phyloP scores from a whole-genome alignment of 1,139 yeast species.

The Blastobotrys elegans region DNA sequence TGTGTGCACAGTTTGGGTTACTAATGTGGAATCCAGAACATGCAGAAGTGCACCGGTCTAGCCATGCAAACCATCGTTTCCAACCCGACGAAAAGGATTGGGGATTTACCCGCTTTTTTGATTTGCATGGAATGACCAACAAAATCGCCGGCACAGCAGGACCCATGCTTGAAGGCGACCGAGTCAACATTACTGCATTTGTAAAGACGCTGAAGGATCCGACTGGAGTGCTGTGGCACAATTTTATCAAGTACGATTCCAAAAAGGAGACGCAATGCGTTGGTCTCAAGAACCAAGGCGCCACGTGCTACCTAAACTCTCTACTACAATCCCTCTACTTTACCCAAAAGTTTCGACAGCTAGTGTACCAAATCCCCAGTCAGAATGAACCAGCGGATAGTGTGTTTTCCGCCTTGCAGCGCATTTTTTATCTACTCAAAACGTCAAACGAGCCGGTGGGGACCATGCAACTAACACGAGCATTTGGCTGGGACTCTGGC shows the following conservation, averaged over 20 bases:
- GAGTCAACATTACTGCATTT: slow-evolving; percentile 68
- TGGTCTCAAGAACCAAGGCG: slow-evolving; percentile 94
- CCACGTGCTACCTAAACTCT: slow-evolving; percentile 93
- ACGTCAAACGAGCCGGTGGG: slow-evolving; percentile 73
- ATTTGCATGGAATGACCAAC: slow-evolving; percentile 36
- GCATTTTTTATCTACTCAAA: slow-evolving; percentile 75
- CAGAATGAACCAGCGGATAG: slow-evolving; percentile 38
- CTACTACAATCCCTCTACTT: slow-evolving; percentile 84
- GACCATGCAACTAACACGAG: slow-evolving; percentile 77
- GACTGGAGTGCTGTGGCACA: slow-evolving; percentile 93
- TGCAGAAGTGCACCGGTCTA: slow-evolving; percentile 53
- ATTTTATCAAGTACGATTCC: slow-evolving; percentile 79
- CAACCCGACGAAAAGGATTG: slow-evolving; percentile 76
- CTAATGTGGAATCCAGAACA: slow-evolving; percentile 79
- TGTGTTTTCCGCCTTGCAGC: slow-evolving; percentile 81
- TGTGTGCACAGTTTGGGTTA: slow-evolving; percentile 86
- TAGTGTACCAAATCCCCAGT: slow-evolving; percentile 81
- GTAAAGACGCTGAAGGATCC: slow-evolving; percentile 78
- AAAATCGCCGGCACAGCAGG: neutral
- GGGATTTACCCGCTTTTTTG: slow-evolving; percentile 86
- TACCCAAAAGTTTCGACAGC: slow-evolving; percentile 73
- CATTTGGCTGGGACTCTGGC: slow-evolving; percentile 96
- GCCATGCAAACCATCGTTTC: slow-evolving; percentile 77
- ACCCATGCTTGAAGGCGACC: slow-evolving; percentile 49
- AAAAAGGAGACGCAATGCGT: slow-evolving; percentile 84